Evolutionary conservation across 176 grass and related monocot species (phyloP), one percentile per base, ranked within the genome.

Genomic region (Aegilops bicornis): DNA sequence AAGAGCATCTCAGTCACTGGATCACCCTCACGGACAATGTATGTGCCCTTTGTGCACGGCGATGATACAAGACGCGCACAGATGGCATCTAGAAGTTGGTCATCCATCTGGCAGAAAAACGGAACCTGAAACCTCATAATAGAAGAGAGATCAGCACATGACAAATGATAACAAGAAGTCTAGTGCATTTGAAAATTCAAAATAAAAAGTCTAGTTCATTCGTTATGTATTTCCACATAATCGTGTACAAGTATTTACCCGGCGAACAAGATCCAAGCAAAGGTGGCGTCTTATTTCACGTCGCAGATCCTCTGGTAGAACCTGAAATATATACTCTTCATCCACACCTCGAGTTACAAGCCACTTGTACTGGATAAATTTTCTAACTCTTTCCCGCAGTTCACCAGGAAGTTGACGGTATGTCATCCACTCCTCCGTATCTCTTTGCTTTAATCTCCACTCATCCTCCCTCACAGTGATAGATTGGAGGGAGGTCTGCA

Each of bases 1-100:
- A 98, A 98, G 7, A 98, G 90, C 97, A 98, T 98, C 79, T 98
- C 97, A 52, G 89, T 96, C 84, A 98, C 97, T 1, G 93, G 97
- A 78, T 96, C 97, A 64, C 94, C 97, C 84, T 98, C 97, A 31
- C 97, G 90, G 14, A 96, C 80, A 61, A 98, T 93, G 76, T 89
- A 91, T 35, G 97, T 94, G 31, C 93, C 87, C 32, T 96, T 70
- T 40, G 97, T 96, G 89, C 97, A 92, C 67, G 87, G 47, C 24
- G 90, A 92, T 42, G 97, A 96, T 31, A 96, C 97, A 63, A 98
- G 91, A 80, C 92, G 88, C 56, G 94, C 97, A n/a, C 87, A 98
- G 17, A 98, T 98, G 20, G 92, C 85, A 36, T 98, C 93, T 68
- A 96, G 89, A 84, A 98, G 92, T 64, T 96, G 97, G 66, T 83